Percentiles rank a stretch among this genome's conserved stretches.
phyloP scores from a whole-genome alignment of 1,139 yeast species.

The Candida gigantensis region DNA sequence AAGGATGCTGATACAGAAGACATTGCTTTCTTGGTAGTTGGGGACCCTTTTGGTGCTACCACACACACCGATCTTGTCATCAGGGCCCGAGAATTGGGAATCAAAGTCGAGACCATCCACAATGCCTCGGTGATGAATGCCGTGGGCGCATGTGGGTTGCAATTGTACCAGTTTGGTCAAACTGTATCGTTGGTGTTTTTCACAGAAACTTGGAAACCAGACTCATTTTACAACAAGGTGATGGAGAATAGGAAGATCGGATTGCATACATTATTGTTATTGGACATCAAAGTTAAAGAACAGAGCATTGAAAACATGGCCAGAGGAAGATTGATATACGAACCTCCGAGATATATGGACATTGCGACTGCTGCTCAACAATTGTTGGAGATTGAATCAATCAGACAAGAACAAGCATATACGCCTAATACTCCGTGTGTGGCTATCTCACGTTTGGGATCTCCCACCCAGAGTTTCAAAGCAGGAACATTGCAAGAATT shows the following conservation, averaged over 20 bases:
- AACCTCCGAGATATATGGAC: slow-evolving; percentile 96
- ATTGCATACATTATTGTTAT: slow-evolving; percentile 80
- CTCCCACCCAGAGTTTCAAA: slow-evolving; percentile 78
- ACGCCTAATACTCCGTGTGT: slow-evolving; percentile 89
- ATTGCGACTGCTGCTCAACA: slow-evolving; percentile 88
- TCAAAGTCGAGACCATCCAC: slow-evolving; percentile 80
- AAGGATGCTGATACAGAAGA: slow-evolving; percentile 77
- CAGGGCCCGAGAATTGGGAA: slow-evolving; percentile 82
- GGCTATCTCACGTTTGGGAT: slow-evolving; percentile 87
- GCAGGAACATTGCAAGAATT: slow-evolving; percentile 82
- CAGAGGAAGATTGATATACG: slow-evolving; percentile 86
- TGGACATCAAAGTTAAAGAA: slow-evolving; percentile 95
- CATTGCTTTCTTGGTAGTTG: slow-evolving; percentile 92
- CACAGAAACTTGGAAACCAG: slow-evolving; percentile 95
- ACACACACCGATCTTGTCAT: slow-evolving; percentile 93
- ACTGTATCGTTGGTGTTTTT: slow-evolving; percentile 94
- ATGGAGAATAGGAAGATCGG: slow-evolving; percentile 89
- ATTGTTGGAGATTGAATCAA: slow-evolving; percentile 81
- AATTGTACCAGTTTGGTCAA: slow-evolving; percentile 93
- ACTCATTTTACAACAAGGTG: slow-evolving; percentile 86
- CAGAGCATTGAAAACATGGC: slow-evolving; percentile 95
- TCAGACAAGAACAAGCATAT: slow-evolving; percentile 72
- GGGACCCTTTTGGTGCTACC: slow-evolving; percentile 98
- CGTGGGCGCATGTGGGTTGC: slow-evolving; percentile 96
- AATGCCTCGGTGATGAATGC: slow-evolving; percentile 99